A percentile compares a stretch with the other conserved stretches of the same genome.
Evolutionary conservation across 176 grass and related monocot genomes (phyloP).

Genomic region (Ensete ventricosum): DNA sequence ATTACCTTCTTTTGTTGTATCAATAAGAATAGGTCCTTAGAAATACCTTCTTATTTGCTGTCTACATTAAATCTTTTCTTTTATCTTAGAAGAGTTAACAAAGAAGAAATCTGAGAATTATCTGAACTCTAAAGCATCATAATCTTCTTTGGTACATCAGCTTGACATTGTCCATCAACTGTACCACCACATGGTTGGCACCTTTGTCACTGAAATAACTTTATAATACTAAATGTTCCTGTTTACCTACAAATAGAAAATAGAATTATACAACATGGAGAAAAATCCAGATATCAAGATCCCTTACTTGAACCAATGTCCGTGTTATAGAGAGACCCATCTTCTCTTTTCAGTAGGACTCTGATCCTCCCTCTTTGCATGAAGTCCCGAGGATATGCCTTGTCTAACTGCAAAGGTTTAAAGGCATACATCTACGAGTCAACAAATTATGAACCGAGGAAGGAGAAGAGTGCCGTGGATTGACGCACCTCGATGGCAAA

Average conservation of each 20-base stretch:
- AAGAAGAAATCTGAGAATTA: neutral
- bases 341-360: conserved; percentile 69
- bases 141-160: neutral
- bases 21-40: no score
- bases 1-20: no score
- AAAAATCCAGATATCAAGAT: neutral
- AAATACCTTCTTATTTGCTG: no score
- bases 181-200: neutral
- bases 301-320: conserved; percentile 68
- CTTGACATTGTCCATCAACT: neutral
- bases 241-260: no score
- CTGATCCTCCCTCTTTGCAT: conserved; percentile 88
- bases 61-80: neutral
- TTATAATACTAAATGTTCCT: no score
- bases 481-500: conserved; percentile 46
- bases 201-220: no score
- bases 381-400: conserved; percentile 89
- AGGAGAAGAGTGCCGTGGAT: neutral
- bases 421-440: neutral
- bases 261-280: no score
- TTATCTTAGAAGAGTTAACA: neutral
- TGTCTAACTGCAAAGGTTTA: conserved; percentile 50
- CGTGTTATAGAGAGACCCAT: conserved; percentile 64
- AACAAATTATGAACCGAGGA: conserved; percentile 1
- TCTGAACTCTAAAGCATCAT: neutral